Conservation (phyloP, 495 filamentous ascomycete species). For the Lentithecium fluviatile region DNA sequence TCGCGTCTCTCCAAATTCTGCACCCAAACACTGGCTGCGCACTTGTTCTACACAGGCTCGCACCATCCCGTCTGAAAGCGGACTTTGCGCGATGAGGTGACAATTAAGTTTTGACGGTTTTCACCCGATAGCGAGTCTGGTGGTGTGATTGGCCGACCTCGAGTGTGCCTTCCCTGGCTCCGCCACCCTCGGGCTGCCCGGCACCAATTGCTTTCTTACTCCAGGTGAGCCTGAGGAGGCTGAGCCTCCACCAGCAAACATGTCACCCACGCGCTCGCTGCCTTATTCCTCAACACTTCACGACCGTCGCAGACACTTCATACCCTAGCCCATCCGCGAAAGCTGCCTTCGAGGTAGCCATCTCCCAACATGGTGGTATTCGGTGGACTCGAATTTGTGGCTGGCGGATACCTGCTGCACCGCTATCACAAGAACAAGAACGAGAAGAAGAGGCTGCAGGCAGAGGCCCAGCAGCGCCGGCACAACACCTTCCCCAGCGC, state of each 20-base stretch:
- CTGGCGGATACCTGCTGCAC: conserved; percentile 28
- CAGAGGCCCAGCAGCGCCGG: conserved; percentile 15
- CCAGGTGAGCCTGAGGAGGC: conserved; percentile 1
- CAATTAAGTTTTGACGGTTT: neutral
- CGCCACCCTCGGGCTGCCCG: neutral
- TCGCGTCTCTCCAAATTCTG: too few relatives aligned
- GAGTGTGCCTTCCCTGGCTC: neutral
- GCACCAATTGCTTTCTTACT: neutral
- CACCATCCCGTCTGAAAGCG: too few relatives aligned
- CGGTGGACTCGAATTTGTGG: conserved; percentile 27
- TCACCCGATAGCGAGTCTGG: neutral
- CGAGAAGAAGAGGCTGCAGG: conserved; percentile 24
- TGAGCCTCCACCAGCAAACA: conserved; percentile 22
- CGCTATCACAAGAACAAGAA: conserved; percentile 28
- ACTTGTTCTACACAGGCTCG: too few relatives aligned
- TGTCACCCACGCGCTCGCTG: neutral
- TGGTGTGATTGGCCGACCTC: neutral
- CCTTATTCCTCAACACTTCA: conserved; percentile 1
- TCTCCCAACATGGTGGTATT: conserved; percentile 25
- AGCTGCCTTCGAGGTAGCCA: too few relatives aligned
- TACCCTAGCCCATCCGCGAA: neutral
- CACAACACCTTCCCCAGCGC: conserved; percentile 22
- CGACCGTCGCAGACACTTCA: neutral
- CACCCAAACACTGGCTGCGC: too few relatives aligned
- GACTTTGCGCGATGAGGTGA: too few relatives aligned